These are phyloP conservation scores for Talaromyces ruber DNA, from an alignment of 495 filamentous ascomycete genomes.

Conservation along the genomic window DNA sequence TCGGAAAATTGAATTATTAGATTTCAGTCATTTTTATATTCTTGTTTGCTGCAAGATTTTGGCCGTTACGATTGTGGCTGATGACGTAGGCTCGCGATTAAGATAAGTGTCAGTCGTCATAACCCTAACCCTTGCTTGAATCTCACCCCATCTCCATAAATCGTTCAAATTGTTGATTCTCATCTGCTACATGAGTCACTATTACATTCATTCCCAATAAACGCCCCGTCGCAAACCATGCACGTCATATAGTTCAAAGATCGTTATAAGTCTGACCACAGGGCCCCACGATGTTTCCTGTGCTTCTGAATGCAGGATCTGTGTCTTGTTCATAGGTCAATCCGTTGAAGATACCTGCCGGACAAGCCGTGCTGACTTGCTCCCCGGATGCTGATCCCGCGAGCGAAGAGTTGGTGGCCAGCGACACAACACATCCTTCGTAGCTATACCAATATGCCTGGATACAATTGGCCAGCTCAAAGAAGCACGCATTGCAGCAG, in stretches of 20 bases:
- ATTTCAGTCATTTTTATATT: neutral
- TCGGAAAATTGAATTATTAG: neutral
- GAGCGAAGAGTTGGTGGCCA: constrained; percentile 2
- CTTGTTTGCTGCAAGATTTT: neutral
- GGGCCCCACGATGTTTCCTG: constrained; percentile 13
- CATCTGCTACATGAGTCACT: neutral
- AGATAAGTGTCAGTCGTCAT: neutral
- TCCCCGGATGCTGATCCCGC: constrained; percentile 1
- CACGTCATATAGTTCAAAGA: neutral
- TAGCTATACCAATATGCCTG: constrained; percentile 15
- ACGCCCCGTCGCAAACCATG: neutral
- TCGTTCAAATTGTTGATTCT: neutral
- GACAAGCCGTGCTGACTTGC: constrained; percentile 10
- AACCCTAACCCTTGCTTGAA: too few relatives aligned
- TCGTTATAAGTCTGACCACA: constrained; percentile 13
- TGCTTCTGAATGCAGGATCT: constrained; percentile 11
- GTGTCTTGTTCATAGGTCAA: constrained; percentile 10
- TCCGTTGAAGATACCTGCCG: constrained; percentile 7
- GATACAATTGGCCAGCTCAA: constrained; percentile 11
- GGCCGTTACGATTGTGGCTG: neutral
- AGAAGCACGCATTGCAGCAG: constrained; percentile 16
- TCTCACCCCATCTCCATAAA: too few relatives aligned
- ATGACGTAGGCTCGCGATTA: neutral
- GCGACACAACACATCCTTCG: constrained; percentile 12
- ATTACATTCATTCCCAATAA: neutral